Evolutionary conservation across 441 rosid species (phyloP).

Genomic region (Gossypium aridum): DNA sequence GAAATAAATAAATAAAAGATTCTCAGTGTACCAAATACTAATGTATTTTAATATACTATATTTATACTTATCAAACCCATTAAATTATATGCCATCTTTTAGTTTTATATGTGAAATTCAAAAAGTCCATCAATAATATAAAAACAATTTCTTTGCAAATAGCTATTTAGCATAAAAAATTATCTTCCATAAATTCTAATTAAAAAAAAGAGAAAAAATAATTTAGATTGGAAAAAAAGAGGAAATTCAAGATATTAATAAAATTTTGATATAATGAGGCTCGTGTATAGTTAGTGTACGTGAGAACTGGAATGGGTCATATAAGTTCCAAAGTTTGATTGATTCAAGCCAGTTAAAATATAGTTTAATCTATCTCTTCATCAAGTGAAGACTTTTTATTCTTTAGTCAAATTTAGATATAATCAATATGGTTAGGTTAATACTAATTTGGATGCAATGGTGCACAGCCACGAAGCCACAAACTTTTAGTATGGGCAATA

Average conservation of each 20-base stretch:
- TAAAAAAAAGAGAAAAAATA: not conserved
- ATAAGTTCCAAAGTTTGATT: not conserved
- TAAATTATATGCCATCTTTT: not conserved
- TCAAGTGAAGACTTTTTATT: not conserved
- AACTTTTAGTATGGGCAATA: no score
- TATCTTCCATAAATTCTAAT: not conserved
- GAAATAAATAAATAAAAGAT: no score
- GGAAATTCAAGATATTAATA: not conserved
- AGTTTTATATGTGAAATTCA: not conserved
- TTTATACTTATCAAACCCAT: not conserved
- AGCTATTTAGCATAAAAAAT: not conserved
- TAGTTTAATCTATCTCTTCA: not conserved
- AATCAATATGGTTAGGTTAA: no score
- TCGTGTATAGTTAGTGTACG: not conserved
- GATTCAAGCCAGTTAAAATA: not conserved
- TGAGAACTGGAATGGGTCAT: not conserved
- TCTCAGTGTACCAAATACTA: not conserved
- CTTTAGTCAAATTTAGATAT: no score
- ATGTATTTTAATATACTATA: not conserved
- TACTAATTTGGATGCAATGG: no score
- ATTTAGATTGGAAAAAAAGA: not conserved
- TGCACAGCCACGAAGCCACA: no score
- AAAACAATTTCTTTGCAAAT: not conserved
- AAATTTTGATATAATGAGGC: not conserved
- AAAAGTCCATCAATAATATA: not conserved